Percentiles rank a stretch among this genome's conserved stretches.
Evolutionary conservation across 2,329 filamentous ascomycete species (phyloP).

Genomic region (Lojkania enalia): DNA sequence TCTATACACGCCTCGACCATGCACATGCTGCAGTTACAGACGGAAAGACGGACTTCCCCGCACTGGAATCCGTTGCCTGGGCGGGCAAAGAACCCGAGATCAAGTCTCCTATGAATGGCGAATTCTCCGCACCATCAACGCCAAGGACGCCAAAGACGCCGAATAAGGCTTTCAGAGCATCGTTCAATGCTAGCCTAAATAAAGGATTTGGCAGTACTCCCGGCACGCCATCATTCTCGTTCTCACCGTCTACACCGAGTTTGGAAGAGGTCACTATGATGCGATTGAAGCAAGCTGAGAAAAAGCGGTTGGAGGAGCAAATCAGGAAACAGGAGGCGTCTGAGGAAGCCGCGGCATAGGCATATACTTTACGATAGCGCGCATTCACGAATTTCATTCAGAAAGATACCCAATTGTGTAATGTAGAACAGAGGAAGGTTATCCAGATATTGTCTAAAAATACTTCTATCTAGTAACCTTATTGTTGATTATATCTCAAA

Average conservation of each 20-base stretch:
- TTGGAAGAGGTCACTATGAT: constrained; percentile 52
- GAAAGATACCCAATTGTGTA: no score
- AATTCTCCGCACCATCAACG: constrained; percentile 32
- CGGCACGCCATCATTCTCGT: constrained; percentile 48
- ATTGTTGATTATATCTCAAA: no score
- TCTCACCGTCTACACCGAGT: constrained; percentile 41
- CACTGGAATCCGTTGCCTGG: constrained; percentile 60
- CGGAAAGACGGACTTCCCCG: constrained; percentile 51
- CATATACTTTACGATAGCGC: no score
- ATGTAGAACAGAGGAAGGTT: no score
- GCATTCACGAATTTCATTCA: no score
- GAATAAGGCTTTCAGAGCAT: constrained; percentile 31
- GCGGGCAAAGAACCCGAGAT: constrained; percentile 58
- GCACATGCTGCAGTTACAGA: constrained; percentile 61
- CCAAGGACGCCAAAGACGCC: constrained; percentile 33
- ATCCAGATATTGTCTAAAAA: no score
- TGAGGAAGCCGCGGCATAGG: constrained; percentile 22
- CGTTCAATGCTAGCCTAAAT: constrained; percentile 25
- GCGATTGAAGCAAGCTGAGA: constrained; percentile 50
- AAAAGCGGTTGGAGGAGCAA: constrained; percentile 49
- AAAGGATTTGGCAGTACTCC: constrained; percentile 26
- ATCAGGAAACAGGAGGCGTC: constrained; percentile 46
- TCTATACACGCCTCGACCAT: constrained; percentile 61
- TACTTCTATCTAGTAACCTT: no score
- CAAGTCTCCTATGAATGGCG: constrained; percentile 20